These are phyloP conservation scores for Pseudofabraea citricarpa DNA, from an alignment of 2,329 filamentous ascomycete species.

Conservation along the genomic window DNA sequence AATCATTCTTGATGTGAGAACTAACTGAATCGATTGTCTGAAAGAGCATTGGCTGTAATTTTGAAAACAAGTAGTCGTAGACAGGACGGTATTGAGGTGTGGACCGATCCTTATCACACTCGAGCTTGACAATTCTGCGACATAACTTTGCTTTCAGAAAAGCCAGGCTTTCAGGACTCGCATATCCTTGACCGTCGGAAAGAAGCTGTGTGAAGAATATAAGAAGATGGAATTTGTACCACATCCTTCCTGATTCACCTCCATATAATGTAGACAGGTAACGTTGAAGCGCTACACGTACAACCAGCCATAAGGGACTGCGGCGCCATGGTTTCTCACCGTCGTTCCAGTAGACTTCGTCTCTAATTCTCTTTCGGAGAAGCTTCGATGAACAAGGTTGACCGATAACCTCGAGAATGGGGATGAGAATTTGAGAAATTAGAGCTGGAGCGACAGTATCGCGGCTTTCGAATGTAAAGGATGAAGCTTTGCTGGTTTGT, in stretches of 20 bases:
- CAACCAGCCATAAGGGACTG: slow-evolving; percentile 53
- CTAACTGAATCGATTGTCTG: slow-evolving; percentile 24
- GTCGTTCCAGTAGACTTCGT: slow-evolving; percentile 51
- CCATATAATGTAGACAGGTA: slow-evolving; percentile 38
- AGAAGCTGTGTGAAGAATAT: slow-evolving; percentile 41
- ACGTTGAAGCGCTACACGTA: slow-evolving; percentile 53
- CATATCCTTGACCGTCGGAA: slow-evolving; percentile 25
- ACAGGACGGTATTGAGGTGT: slow-evolving; percentile 1
- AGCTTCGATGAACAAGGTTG: slow-evolving; percentile 26
- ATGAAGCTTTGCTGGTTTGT: slow-evolving; percentile 44
- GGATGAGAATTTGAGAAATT: slow-evolving; percentile 55
- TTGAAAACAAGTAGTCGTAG: slow-evolving; percentile 26
- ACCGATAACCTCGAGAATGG: slow-evolving; percentile 53
- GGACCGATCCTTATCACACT: slow-evolving; percentile 30
- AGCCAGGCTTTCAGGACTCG: slow-evolving; percentile 31
- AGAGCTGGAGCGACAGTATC: slow-evolving; percentile 53
- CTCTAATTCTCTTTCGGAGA: slow-evolving; percentile 53
- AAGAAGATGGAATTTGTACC: slow-evolving; percentile 55
- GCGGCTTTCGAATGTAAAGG: slow-evolving; percentile 45
- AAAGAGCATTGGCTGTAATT: slow-evolving; percentile 23
- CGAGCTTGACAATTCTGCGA: slow-evolving; percentile 53
- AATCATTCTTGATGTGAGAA: slow-evolving; percentile 27
- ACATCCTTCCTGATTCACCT: slow-evolving; percentile 35
- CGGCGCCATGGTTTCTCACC: slow-evolving; percentile 55
- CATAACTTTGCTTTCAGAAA: slow-evolving; percentile 48